Conservation (phyloP, 176 grass and related monocot species). For the Carex parvula region DNA sequence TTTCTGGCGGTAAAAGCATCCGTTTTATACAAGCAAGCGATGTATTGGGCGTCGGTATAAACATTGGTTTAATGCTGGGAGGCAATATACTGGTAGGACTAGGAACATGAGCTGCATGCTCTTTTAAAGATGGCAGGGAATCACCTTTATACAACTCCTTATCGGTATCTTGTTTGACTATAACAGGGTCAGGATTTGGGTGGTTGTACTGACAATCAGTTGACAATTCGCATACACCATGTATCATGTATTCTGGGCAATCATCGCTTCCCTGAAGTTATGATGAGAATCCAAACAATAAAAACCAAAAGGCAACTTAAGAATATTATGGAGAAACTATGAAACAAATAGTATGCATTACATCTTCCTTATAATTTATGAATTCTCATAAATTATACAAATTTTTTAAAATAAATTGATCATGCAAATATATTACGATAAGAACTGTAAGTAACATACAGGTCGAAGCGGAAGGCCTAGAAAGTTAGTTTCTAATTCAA, state of each 20-base stretch:
- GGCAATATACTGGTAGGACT: background rate
- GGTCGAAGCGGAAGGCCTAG: slow-evolving; percentile 43
- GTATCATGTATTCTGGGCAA: slow-evolving; percentile 43
- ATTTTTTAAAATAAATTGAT: background rate
- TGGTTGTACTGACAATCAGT: slow-evolving; percentile 58
- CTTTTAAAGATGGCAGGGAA: slow-evolving; percentile 37
- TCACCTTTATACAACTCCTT: slow-evolving; percentile 30
- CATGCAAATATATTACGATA: slow-evolving; percentile 1
- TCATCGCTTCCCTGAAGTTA: slow-evolving; percentile 46
- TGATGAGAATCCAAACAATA: slow-evolving; percentile 12
- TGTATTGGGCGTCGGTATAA: background rate
- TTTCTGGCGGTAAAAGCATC: slow-evolving; percentile 18
- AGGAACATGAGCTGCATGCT: slow-evolving; percentile 17
- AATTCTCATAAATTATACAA: background rate
- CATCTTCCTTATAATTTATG: background rate
- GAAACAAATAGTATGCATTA: background rate
- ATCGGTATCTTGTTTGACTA: slow-evolving; percentile 11
- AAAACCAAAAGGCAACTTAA: background rate
- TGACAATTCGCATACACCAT: slow-evolving; percentile 51
- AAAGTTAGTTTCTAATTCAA: slow-evolving; percentile 25
- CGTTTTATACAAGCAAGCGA: background rate
- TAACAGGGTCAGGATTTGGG: slow-evolving; percentile 44
- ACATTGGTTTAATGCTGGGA: background rate
- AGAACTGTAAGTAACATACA: slow-evolving; percentile 32
- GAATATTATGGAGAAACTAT: slow-evolving; percentile 18